phyloP scores from a whole-genome alignment of 2,329 filamentous ascomycete species.

The Sarocladium oryzae region DNA sequence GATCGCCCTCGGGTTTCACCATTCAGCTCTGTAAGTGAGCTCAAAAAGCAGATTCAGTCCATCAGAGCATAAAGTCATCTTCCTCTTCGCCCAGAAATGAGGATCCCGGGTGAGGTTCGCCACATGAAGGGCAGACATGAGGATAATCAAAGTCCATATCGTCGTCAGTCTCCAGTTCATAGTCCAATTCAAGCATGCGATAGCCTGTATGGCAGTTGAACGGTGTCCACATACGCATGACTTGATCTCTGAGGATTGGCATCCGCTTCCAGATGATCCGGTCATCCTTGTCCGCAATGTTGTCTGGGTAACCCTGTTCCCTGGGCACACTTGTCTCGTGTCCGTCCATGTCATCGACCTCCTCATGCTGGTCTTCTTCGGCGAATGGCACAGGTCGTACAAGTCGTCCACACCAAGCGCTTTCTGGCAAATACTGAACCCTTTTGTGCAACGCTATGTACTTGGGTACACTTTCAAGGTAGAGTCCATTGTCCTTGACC shows the following conservation, averaged over 20 bases:
- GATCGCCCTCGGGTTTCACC: too few relatives aligned
- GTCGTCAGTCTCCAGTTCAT: conserved; percentile 29
- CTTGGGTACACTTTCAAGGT: conserved; percentile 38
- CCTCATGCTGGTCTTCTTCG: background rate
- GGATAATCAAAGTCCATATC: conserved; percentile 16
- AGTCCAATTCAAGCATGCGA: conserved; percentile 25
- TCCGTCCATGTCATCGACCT: background rate
- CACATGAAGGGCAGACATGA: conserved; percentile 32
- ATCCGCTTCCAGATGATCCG: conserved; percentile 46
- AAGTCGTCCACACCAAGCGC: conserved; percentile 35
- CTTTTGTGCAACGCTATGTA: conserved; percentile 34
- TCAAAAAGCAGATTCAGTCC: too few relatives aligned
- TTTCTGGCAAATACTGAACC: conserved; percentile 33
- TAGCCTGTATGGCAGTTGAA: conserved; percentile 37
- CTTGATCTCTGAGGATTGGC: conserved; percentile 32
- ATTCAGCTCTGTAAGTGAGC: too few relatives aligned
- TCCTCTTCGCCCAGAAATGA: conserved; percentile 23
- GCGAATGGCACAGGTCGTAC: conserved; percentile 18
- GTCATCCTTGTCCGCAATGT: conserved; percentile 21
- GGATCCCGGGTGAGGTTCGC: conserved; percentile 29
- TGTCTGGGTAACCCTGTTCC: background rate
- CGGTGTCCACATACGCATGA: conserved; percentile 40
- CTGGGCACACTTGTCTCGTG: background rate
- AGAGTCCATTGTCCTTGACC: conserved; percentile 46
- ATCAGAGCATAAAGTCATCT: background rate